Evolutionary conservation across 345 rosid genomes (phyloP).

Genomic region (Litchi chinensis): DNA sequence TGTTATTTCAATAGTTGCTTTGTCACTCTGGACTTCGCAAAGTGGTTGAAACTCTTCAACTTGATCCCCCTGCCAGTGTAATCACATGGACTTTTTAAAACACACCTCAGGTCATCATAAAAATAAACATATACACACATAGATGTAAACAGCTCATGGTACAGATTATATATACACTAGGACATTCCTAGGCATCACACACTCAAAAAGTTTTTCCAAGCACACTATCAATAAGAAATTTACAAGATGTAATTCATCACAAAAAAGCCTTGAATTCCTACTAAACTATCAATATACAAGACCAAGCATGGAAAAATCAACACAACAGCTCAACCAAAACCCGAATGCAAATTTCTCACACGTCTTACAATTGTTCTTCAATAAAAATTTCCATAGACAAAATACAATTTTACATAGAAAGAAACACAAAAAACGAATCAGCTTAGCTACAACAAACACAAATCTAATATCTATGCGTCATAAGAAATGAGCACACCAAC

Average conservation of each 20-base stretch:
- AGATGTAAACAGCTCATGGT: not conserved
- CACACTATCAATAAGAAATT: not conserved
- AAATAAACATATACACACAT: not conserved
- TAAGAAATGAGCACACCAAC: not conserved
- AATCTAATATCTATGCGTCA: not conserved
- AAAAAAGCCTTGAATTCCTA: not conserved
- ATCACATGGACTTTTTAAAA: not conserved
- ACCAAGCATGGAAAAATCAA: conserved; percentile 1
- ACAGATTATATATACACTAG: not conserved
- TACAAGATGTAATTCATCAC: not conserved
- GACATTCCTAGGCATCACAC: not conserved
- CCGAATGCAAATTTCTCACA: not conserved
- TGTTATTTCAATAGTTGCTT: conserved; percentile 92
- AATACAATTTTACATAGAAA: not conserved
- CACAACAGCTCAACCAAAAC: not conserved
- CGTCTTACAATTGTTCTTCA: not conserved
- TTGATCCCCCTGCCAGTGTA: conserved; percentile 64
- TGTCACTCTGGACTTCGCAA: conserved; percentile 98
- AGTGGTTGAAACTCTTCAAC: conserved; percentile 93
- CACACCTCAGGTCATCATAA: not conserved
- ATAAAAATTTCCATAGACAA: not conserved
- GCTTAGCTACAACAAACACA: not conserved
- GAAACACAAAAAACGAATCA: not conserved
- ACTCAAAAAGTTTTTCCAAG: not conserved
- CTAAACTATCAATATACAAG: not conserved